Conservation (phyloP, 192 early-diverging fungal genomes). For the Entomortierella beljakovae region DNA sequence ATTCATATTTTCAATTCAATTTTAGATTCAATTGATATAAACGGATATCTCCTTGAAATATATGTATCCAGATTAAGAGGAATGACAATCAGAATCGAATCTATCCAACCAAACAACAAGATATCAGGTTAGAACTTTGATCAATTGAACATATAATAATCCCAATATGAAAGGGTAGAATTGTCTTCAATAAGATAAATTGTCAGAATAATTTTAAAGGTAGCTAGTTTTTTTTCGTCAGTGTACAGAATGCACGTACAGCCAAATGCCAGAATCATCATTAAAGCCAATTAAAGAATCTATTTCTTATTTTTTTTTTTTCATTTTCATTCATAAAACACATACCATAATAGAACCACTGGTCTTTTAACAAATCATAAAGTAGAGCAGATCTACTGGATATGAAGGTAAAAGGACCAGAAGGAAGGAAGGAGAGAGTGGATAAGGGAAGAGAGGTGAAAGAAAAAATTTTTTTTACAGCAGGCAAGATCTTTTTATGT, state of each 20-base stretch:
- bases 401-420: too few species aligned
- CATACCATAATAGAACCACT: not conserved
- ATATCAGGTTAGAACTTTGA: not conserved
- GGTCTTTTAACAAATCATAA: not conserved
- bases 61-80: too few species aligned
- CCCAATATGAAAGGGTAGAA: not conserved
- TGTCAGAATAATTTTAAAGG: slow-evolving; percentile 29
- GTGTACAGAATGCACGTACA: slow-evolving; percentile 53
- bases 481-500: not conserved
- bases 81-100: too few species aligned
- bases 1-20: too few species aligned
- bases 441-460: not conserved
- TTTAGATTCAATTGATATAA: too few species aligned
- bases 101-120: not conserved
- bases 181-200: not conserved
- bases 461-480: slow-evolving; percentile 5
- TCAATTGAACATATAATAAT: not conserved
- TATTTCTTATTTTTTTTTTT: not conserved
- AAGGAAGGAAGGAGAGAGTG: not conserved
- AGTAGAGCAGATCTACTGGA: too few species aligned
- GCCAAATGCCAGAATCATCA: slow-evolving; percentile 59
- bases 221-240: slow-evolving; percentile 58
- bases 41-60: too few species aligned
- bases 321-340: not conserved
- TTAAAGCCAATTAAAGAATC: too few species aligned